Percentiles rank a stretch among this genome's conserved stretches.
phyloP scores from a whole-genome alignment of 2,329 filamentous ascomycete species.

The Paecilomyces variotii region DNA sequence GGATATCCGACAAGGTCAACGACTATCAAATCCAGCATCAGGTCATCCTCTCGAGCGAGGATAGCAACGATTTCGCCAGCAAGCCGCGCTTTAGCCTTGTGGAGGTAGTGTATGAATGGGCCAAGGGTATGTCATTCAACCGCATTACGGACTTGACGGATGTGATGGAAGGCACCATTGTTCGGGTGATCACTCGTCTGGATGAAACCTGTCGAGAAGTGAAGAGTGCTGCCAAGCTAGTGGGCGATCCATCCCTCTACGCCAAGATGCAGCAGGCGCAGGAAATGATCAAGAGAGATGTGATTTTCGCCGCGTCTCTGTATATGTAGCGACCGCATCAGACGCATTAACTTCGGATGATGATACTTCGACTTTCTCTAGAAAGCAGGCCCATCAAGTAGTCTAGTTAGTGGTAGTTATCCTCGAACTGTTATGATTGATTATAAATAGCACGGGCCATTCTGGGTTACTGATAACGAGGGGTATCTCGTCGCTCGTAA shows the following conservation, averaged over 20 bases:
- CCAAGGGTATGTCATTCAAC: slow-evolving; percentile 94
- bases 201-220: slow-evolving; percentile 97
- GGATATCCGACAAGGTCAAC: slow-evolving; percentile 88
- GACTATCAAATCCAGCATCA: slow-evolving; percentile 81
- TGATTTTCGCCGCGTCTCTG: slow-evolving; percentile 78
- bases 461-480: neutral
- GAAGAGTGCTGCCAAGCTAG: slow-evolving; percentile 90
- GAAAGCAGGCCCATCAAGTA: no score
- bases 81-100: slow-evolving; percentile 85
- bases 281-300: slow-evolving; percentile 95
- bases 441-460: neutral
- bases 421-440: neutral
- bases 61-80: slow-evolving; percentile 85
- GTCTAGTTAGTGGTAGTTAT: no score
- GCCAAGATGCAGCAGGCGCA: slow-evolving; percentile 96
- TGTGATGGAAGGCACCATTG: slow-evolving; percentile 94
- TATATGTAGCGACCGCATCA: slow-evolving; percentile 57
- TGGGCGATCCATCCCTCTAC: slow-evolving; percentile 87
- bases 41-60: slow-evolving; percentile 82
- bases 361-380: no score
- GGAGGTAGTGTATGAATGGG: slow-evolving; percentile 98
- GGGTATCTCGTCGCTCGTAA: neutral
- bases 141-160: slow-evolving; percentile 94
- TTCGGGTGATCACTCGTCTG: slow-evolving; percentile 82
- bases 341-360: neutral